Evolutionary conservation across 140 eudicot genomes (phyloP), one percentile per base, ranked within the genome.

Genomic region (Bidens hawaiensis): DNA sequence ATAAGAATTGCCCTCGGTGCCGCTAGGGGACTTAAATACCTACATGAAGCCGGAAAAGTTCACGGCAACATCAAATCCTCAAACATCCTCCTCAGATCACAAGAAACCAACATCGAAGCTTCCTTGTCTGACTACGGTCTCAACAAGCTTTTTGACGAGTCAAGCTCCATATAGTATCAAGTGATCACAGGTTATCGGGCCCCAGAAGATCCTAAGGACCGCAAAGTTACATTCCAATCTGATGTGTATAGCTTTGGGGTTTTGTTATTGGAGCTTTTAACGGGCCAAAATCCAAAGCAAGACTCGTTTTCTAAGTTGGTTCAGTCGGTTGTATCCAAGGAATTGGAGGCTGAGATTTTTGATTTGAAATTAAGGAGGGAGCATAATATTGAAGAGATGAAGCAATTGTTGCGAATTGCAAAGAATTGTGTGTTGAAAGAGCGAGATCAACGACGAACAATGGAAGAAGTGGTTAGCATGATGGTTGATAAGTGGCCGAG

Each of bases 171-270:
- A n/a, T 19, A 0, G 18, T 3, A 43, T n/a, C 17, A 14, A 14
- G 5, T 1, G 4, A 21, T 16, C 19, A 43, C 50, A 4, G 19
- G 50, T n/a, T 43, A 43, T 21, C 19, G 7, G 50, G 50, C 50
- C 6, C 19, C 50, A n/a, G 50, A 43, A 43, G 50, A 14, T 43
- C 18, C 4, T 21, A 4, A 43, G 19, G 15, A 6, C 21, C 50
- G 21, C 3, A 21, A 43, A 43, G 21, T 16, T 21, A 43, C 50
- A n/a, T 43, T 43, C 54, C 78, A 86, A 71, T 83, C 97, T 0
- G 97, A 90, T 13, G 97, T 90, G 2, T 90, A 86, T 67, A 83
- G 95, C 67, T 90, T 86, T 18, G 95, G 97, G 13, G 94, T 88
- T 11, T 12, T 88, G 2, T 13, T 88, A 4, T 42, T 88, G 13